Evolutionary conservation across 208 protist species (phyloP).

Genomic region (Acanthamoeba lugdunensis): DNA sequence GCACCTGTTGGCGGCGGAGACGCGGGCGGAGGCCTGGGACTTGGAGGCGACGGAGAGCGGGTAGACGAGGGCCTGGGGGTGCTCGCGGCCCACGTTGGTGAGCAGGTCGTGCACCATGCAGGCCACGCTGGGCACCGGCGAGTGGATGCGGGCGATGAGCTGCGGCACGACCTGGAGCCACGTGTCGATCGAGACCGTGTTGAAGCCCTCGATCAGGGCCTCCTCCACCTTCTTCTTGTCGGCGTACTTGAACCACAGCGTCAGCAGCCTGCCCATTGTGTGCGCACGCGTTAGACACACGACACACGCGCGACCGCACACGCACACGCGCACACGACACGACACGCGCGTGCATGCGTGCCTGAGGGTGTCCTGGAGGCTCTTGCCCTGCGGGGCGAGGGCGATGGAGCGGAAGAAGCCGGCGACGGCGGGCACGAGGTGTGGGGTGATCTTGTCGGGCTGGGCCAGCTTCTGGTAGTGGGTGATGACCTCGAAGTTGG

Average conservation of each 20-base stretch:
- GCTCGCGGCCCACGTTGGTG: slow-evolving; percentile 93
- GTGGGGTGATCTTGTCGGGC: neutral
- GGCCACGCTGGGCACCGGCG: slow-evolving; percentile 89
- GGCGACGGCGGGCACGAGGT: slow-evolving; percentile 63
- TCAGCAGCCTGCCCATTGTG: slow-evolving; percentile 85
- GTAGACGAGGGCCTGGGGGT: slow-evolving; percentile 98
- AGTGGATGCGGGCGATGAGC: slow-evolving; percentile 91
- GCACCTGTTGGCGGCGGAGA: slow-evolving; percentile 47
- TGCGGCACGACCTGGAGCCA: slow-evolving; percentile 99
- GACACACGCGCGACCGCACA: too few relatives aligned
- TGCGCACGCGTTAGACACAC: neutral
- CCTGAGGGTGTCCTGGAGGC: slow-evolving; percentile 95
- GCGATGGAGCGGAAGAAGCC: slow-evolving; percentile 95
- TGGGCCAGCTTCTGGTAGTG: slow-evolving; percentile 46
- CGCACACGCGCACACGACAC: neutral
- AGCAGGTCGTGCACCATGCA: slow-evolving; percentile 94
- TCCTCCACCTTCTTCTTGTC: slow-evolving; percentile 88
- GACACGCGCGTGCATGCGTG: neutral
- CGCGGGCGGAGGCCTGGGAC: neutral
- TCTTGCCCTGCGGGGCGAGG: slow-evolving; percentile 68
- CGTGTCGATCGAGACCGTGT: slow-evolving; percentile 94
- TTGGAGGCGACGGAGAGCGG: slow-evolving; percentile 98
- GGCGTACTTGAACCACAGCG: slow-evolving; percentile 96
- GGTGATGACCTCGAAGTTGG: slow-evolving; percentile 93
- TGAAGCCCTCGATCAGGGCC: slow-evolving; percentile 91